Conservation (phyloP, 1,139 yeast species). For the Kurtzmaniella quercitrusa region DNA sequence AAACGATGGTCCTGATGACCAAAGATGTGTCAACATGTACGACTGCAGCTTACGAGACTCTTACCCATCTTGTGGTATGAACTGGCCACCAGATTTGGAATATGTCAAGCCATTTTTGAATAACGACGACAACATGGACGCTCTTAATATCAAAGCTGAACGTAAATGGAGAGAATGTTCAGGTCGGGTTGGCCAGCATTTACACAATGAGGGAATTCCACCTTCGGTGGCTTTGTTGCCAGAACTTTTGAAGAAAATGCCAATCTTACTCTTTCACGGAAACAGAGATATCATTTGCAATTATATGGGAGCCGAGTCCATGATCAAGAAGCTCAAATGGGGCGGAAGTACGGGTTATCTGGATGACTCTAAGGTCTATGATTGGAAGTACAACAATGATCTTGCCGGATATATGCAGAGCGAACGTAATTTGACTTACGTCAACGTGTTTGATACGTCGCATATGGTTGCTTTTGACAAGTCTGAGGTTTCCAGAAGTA, state of each 20-base stretch:
- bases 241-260: conserved; percentile 52
- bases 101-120: conserved; percentile 60
- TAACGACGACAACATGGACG: conserved; percentile 48
- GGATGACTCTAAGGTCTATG: conserved; percentile 24
- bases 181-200: conserved; percentile 46
- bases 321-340: conserved; percentile 65
- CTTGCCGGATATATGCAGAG: conserved; percentile 49
- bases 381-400: conserved; percentile 52
- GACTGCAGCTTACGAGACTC: conserved; percentile 69
- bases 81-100: conserved; percentile 83
- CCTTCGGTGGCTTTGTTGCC: conserved; percentile 72
- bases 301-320: conserved; percentile 65
- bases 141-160: conserved; percentile 49
- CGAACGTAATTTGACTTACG: conserved; percentile 74
- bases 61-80: conserved; percentile 86
- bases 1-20: conserved; percentile 19
- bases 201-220: conserved; percentile 49
- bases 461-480: conserved; percentile 95
- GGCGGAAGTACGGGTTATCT: conserved; percentile 60
- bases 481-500: conserved; percentile 65
- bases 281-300: conserved; percentile 89
- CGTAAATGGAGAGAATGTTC: conserved; percentile 77
- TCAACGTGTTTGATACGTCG: conserved; percentile 70
- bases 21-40: conserved; percentile 76
- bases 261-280: conserved; percentile 78